Evolutionary conservation across 225 moss, liverwort and hornwort genomes (phyloP), one percentile per base, ranked within the genome.

Genomic region (Polytrichum formosum): DNA sequence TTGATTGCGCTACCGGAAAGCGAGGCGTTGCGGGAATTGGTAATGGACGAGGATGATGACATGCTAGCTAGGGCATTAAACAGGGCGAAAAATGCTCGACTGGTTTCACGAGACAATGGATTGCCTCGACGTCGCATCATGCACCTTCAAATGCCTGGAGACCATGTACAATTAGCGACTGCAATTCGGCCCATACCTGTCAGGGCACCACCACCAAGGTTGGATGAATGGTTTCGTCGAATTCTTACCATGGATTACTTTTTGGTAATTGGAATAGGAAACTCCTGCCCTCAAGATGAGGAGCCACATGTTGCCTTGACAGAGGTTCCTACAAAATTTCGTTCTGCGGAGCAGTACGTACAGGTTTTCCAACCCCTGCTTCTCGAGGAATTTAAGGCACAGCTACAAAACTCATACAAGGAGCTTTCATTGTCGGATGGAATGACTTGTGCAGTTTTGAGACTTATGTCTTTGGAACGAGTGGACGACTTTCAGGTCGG

Each of bases 371-470:
- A 88, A 73, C 94, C 98, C 54, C 77, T 98, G 72, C 82, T 98
- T 68, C 74, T 98, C 79, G 98, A 98, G 69, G 98, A 98, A 77
- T 94, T 98, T 61, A 94, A 91, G 78, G 92, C 98, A 69, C 98
- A 98, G 69, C 76, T 98, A 63, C 81, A 82, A 69, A 87, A 84
- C 64, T 72, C 85, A 5, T 80, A 79, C 58, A 78, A 73, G 70
- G 94, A 94, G 26, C 58, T 92, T 27, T 67, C 77, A 21, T 53
- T 87, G 54, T 82, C 88, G 22, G 98, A 94, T 84, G 85, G 76
- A 61, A 90, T 77, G 55, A 84, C 88, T 28, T 72, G 80, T 67
- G 92, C 92, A 69, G 72, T 85, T 62, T 78, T 98, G 72, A 85
- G 83, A 71, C 67, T 94, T 28, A 92, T 98, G 92, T 92, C 94